A percentile compares a stretch with the other conserved stretches of the same genome.
These are phyloP conservation scores for Penicillium turbatum DNA, from an alignment of 495 filamentous ascomycete species.

Conservation along the genomic window DNA sequence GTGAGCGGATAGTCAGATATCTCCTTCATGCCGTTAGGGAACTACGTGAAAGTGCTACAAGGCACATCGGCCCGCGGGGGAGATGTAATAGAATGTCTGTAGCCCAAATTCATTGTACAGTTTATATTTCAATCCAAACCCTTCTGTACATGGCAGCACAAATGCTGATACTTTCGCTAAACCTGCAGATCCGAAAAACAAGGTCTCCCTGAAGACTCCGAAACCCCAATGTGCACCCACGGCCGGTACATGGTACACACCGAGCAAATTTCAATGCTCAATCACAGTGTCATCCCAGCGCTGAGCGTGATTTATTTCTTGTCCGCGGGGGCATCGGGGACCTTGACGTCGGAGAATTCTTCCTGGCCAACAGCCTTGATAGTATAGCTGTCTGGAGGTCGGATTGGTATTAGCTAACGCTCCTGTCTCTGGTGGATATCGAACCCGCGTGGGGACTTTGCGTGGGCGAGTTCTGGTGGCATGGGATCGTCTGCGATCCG, in stretches of 20 bases:
- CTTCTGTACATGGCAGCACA: conserved; percentile 21
- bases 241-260: conserved; percentile 21
- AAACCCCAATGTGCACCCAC: conserved; percentile 24
- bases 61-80: background rate
- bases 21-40: background rate
- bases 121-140: conserved; percentile 11
- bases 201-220: conserved; percentile 24
- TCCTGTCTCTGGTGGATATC: background rate
- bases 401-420: background rate
- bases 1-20: background rate
- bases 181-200: conserved; percentile 17
- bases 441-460: background rate
- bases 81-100: background rate
- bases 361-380: conserved; percentile 89
- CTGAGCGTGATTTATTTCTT: conserved; percentile 14
- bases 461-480: background rate
- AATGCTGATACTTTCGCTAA: conserved; percentile 14
- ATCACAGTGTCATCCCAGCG: background rate
- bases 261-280: background rate
- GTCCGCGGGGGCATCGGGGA: conserved; percentile 65
- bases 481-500: background rate
- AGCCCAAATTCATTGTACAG: conserved; percentile 12
- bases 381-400: conserved; percentile 70
- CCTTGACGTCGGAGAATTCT: conserved; percentile 92
- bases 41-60: background rate